Base-by-base conservation (phyloP, 306 rosid genomes). In the Boehmeria nivea region DNA sequence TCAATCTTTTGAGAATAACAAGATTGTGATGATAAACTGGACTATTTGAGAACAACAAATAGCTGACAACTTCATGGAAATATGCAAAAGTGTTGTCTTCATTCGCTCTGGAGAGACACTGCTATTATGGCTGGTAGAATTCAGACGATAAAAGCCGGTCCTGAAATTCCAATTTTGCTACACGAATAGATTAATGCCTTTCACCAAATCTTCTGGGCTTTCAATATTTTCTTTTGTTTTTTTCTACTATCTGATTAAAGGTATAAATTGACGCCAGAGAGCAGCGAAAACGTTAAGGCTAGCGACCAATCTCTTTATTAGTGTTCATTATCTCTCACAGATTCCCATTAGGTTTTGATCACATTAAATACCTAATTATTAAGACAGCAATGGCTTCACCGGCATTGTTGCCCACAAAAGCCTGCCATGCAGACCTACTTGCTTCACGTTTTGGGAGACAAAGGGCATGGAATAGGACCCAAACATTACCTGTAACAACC, bases 351-450 rank as follows among this genome's bases (percentile, higher is more conserved):
- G 36, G 17, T 46, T 51, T 27, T 53, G 59, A 12, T 14, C 6
- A 12, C 60, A 37, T 12, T 55, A 14, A 55, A 13, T 55, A 14
- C 19, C 6, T 24, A 14, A n/a, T 6, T 37, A 34, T 21, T 34
- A 7, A 22, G 45, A 18, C 60, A 34, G 12, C 24, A 14, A 53
- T 28, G 22, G 9, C 19, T 46, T 19, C 23, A 53, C 24, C 17
- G 43, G 59, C 59, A 53, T 53, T 53, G 59, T 53, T 53, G 12
- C 42, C 59, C 16, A 9, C 21, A 4, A 18, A 33, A 18, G 25
- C 59, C 31, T 34, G 17, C 31, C 60, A 55, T 18, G 60, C 60
- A 55, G 60, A 55, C 60, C 60, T 55, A 37, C 13, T 55, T 7
- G 24, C 19, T 24, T 28, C 42, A 16, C 23, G 14, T n/a, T 53